Evolutionary conservation across 768 basidiomycete genomes (phyloP), one percentile per base, ranked within the genome.

Genomic region (Xerocomellus intermedius): DNA sequence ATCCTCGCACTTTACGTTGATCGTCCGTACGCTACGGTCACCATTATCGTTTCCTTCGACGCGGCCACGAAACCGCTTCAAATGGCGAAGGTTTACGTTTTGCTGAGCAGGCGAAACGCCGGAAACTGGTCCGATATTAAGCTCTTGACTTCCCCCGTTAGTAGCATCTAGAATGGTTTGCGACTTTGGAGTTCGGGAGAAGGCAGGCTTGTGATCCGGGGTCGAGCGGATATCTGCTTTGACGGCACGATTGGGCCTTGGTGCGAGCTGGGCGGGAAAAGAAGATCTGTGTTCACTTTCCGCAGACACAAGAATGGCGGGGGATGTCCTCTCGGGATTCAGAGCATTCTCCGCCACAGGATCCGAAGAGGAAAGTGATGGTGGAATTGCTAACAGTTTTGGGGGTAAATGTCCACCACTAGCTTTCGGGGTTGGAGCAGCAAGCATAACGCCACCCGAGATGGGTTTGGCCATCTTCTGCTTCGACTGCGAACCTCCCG

Each of bases 11-110:
- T 69, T 72, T 37, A 55, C 57, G 12, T n/a, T 55, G 10, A 28
- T 19, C 38, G 17, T 57, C 14, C 62, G 65, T 21, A 56, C 69
- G 43, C 67, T 72, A 36, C 70, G 64, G 37, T 71, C 67, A 16
- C 67, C 69, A 33, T 59, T 44, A 21, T 64, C 62, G 26, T 52
- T 70, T 48, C 65, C 66, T 45, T 70, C 69, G n/a, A 58, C 39
- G 24, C 59, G 66, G 21, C 59, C 46, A 17, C 67, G 69, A 42
- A 56, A 56, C 19, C 55, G 60, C 30, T 66, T 72, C 46, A 70
- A 50, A 52, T 70, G 69, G 38, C 69, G 71, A 35, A 70, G 67
- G 50, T 70, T 70, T 1, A 64, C 67, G 4, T 57, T 69, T 39
- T 44, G 63, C 26, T 71, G 64, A 28, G 67, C 50, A 4, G 69